Conservation (phyloP, 2,329 filamentous ascomycete species). For the Stromatinia cepivora region DNA sequence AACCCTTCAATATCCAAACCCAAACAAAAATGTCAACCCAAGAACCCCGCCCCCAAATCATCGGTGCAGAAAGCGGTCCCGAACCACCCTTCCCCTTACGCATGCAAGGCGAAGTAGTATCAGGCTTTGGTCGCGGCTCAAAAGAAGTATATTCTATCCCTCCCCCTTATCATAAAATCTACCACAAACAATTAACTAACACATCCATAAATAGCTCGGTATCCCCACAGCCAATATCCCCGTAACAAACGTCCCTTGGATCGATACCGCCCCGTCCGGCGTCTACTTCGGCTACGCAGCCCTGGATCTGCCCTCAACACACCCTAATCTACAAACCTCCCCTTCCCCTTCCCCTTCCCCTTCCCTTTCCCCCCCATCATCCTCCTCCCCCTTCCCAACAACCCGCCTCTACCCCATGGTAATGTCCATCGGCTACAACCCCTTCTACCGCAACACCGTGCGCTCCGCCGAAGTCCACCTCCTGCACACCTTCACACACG, state of each 20-base stretch:
- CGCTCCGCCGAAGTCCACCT: constrained; percentile 89
- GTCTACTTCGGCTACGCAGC: constrained; percentile 94
- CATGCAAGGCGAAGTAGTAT: constrained; percentile 84
- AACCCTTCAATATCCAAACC: no score
- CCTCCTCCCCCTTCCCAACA: constrained; percentile 30
- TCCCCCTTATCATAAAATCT: background rate
- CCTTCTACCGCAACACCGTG: constrained; percentile 90
- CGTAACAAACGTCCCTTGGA: constrained; percentile 66
- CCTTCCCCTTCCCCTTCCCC: constrained; percentile 26
- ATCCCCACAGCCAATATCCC: constrained; percentile 95
- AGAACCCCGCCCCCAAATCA: constrained; percentile 60
- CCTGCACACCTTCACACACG: constrained; percentile 70
- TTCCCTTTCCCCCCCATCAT: constrained; percentile 31
- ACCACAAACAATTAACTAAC: constrained; percentile 1
- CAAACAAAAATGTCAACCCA: constrained; percentile 26
- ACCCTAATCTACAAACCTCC: constrained; percentile 42
- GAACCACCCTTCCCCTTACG: constrained; percentile 76
- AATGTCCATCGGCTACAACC: constrained; percentile 95
- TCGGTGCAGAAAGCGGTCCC: constrained; percentile 73
- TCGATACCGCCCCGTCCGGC: constrained; percentile 66
- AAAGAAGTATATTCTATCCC: constrained; percentile 65
- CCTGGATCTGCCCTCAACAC: constrained; percentile 57
- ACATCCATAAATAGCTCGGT: constrained; percentile 68
- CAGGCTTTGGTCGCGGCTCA: constrained; percentile 89
- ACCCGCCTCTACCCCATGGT: constrained; percentile 75